A percentile compares a stretch with the other conserved stretches of the same genome.
Evolutionary conservation across 169 alveolate genomes (phyloP).

Genomic region (Plasmodium berghei): DNA sequence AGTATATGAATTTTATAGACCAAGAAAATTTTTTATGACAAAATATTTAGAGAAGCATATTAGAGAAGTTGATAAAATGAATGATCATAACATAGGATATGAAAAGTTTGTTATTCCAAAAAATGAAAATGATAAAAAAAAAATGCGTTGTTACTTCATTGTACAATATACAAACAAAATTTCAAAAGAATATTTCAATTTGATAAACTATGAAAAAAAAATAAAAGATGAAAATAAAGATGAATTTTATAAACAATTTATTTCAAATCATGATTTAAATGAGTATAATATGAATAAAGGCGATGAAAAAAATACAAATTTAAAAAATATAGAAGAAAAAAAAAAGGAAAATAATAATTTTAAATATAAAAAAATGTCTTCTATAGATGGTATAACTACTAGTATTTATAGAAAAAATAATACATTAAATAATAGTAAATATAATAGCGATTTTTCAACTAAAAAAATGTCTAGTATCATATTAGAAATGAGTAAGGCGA

Average conservation of each 20-base stretch:
- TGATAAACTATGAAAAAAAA: background rate
- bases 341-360: background rate
- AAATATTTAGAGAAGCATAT: background rate
- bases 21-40: background rate
- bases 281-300: background rate
- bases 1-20: constrained; percentile 5
- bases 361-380: no score
- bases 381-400: no score
- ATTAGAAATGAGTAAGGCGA: no score
- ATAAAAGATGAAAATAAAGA: constrained; percentile 7
- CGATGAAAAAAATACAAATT: no score
- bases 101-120: no score
- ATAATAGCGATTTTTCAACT: no score
- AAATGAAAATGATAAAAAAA: background rate
- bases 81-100: no score
- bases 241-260: background rate
- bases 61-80: background rate
- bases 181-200: constrained; percentile 1
- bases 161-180: constrained; percentile 8
- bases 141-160: constrained; percentile 1
- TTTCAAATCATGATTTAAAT: background rate
- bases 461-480: no score
- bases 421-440: no score
- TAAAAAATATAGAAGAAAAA: background rate
- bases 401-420: no score